A percentile compares a stretch with the other conserved stretches of the same genome.
Evolutionary conservation across 148 eudicot genomes (phyloP).

Genomic region (Vaccinium corymbosum): DNA sequence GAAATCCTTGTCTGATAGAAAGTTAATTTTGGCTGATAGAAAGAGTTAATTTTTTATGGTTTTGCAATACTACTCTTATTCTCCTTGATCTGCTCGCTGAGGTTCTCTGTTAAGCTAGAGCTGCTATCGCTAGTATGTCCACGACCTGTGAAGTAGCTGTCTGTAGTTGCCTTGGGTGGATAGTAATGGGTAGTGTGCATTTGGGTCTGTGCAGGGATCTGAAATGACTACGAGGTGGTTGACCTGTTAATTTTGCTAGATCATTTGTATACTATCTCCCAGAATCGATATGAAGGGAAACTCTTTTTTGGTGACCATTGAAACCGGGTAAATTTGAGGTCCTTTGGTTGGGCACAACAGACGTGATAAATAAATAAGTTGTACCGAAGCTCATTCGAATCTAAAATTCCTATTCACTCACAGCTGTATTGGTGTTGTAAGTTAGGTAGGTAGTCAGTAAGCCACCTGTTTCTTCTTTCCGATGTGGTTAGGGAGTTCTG

Average conservation of each 20-base stretch:
- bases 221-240: neutral
- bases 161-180: neutral
- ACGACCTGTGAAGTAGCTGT: neutral
- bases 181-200: neutral
- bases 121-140: neutral
- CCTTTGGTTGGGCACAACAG: neutral
- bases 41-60: neutral
- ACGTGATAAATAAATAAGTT: neutral
- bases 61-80: neutral
- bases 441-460: neutral
- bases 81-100: neutral
- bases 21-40: neutral
- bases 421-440: neutral
- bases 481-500: neutral
- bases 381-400: neutral
- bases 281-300: neutral
- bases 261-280: neutral
- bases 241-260: neutral
- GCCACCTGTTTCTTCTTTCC: neutral
- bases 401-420: neutral
- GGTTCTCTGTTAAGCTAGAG: slow-evolving; percentile 6
- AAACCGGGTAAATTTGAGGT: neutral
- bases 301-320: neutral
- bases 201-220: neutral
- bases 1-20: neutral